Percentiles rank a stretch among this genome's conserved stretches.
Conservation (phyloP, 2,329 filamentous ascomycete genomes). For the Curvularia hawaiiensis region DNA sequence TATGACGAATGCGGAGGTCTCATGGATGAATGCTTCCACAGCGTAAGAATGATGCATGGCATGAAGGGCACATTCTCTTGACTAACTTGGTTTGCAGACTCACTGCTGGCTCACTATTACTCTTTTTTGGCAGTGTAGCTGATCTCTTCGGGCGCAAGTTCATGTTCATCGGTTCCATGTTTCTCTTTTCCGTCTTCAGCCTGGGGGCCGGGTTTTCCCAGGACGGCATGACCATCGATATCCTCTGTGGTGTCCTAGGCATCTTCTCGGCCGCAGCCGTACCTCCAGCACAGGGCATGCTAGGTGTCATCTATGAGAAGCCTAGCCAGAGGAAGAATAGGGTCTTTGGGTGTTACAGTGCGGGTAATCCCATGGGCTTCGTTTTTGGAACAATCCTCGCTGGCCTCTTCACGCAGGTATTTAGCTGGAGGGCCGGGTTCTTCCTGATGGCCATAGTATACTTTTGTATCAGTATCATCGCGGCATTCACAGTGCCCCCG, state of each 20-base stretch:
- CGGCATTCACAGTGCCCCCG: slow-evolving; percentile 65
- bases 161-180: slow-evolving; percentile 65
- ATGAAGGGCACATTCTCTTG: not conserved
- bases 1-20: slow-evolving; percentile 70
- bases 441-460: slow-evolving; percentile 69
- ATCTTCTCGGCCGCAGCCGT: slow-evolving; percentile 68
- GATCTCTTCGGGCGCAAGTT: slow-evolving; percentile 69
- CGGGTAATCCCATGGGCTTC: slow-evolving; percentile 63
- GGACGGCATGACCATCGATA: slow-evolving; percentile 63
- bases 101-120: slow-evolving; percentile 66
- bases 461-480: slow-evolving; percentile 61
- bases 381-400: slow-evolving; percentile 64
- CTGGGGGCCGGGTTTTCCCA: slow-evolving; percentile 65
- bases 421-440: slow-evolving; percentile 68
- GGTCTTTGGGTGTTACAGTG: slow-evolving; percentile 67
- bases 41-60: slow-evolving; percentile 49
- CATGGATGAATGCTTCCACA: slow-evolving; percentile 69
- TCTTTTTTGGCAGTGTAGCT: slow-evolving; percentile 69
- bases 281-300: slow-evolving; percentile 67
- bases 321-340: slow-evolving; percentile 67
- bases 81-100: slow-evolving; percentile 49
- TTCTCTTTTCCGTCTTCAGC: slow-evolving; percentile 62
- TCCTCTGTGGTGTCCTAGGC: slow-evolving; percentile 68
- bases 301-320: slow-evolving; percentile 67
- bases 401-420: slow-evolving; percentile 65